A percentile compares a stretch with the other conserved stretches of the same genome.
Evolutionary conservation across 1,139 yeast genomes (phyloP).

Genomic region (Blastobotrys illinoisensis): DNA sequence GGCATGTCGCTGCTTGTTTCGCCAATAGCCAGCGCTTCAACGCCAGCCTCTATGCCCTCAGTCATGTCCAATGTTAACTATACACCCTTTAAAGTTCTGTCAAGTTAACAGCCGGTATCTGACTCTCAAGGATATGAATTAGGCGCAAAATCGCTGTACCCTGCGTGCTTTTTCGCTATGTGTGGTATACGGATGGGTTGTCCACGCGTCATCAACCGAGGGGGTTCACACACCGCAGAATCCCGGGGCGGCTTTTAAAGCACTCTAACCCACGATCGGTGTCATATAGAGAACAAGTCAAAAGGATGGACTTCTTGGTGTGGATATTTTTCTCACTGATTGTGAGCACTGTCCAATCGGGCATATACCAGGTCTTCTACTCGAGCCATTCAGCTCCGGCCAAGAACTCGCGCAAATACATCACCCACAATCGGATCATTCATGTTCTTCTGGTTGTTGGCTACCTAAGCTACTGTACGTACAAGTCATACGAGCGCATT

Average conservation of each 20-base stretch:
- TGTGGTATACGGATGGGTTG: neutral
- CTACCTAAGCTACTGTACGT: slow-evolving; percentile 4
- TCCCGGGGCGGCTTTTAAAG: neutral
- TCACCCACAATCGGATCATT: neutral
- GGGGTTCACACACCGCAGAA: neutral
- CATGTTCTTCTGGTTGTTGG: slow-evolving; percentile 4
- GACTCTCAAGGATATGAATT: neutral
- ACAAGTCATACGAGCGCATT: neutral
- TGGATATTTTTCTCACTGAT: neutral
- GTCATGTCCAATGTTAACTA: neutral
- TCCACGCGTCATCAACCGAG: neutral
- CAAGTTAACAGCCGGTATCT: neutral
- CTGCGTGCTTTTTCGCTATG: neutral
- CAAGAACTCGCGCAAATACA: neutral
- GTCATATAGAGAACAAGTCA: neutral
- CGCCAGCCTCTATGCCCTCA: neutral
- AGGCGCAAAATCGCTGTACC: neutral
- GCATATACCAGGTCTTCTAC: neutral
- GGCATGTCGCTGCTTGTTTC: neutral
- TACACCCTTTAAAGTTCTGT: neutral
- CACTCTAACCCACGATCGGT: neutral
- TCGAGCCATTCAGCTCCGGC: neutral
- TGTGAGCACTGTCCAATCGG: neutral
- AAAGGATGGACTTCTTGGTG: neutral
- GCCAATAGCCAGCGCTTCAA: neutral